A percentile compares a stretch with the other conserved stretches of the same genome.
Conservation (phyloP, 495 filamentous ascomycete genomes). For the Echria macrotheca region DNA sequence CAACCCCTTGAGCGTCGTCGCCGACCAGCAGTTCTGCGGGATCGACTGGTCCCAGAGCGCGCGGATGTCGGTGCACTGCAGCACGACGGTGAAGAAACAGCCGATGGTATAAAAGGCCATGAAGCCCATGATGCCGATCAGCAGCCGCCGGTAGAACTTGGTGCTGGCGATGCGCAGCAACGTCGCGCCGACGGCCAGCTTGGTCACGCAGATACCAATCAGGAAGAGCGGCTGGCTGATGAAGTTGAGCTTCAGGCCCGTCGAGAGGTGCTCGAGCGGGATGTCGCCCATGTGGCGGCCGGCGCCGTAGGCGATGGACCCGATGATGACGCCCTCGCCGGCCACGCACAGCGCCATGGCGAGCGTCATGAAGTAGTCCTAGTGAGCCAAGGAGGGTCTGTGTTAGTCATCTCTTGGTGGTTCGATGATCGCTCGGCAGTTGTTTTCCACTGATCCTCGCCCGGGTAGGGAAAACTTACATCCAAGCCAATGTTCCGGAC, state of each 20-base stretch:
- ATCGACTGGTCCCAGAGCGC: conserved; percentile 34
- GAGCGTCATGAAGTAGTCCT: conserved; percentile 16
- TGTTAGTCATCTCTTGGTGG: too few species aligned
- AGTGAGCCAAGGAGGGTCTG: too few species aligned
- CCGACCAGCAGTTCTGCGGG: conserved; percentile 31
- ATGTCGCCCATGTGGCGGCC: conserved; percentile 35
- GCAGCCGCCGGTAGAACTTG: conserved; percentile 30
- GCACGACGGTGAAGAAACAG: conserved; percentile 28
- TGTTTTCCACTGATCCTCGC: too few species aligned
- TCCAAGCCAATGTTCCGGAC: conserved; percentile 43
- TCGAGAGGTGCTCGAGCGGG: conserved; percentile 16
- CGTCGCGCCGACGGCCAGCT: conserved; percentile 44
- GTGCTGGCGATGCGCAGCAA: conserved; percentile 37
- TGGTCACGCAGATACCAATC: conserved; percentile 39
- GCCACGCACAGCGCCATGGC: conserved; percentile 15
- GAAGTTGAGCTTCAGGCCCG: conserved; percentile 39
- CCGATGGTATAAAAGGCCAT: conserved; percentile 36
- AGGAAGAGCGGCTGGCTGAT: conserved; percentile 35
- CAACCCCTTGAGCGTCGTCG: conserved; percentile 24
- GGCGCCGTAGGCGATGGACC: conserved; percentile 36
- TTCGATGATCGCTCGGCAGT: too few species aligned
- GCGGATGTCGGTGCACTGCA: conserved; percentile 26
- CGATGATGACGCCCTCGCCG: conserved; percentile 30
- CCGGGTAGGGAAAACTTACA: conserved; percentile 20
- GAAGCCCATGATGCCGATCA: conserved; percentile 30